Base-by-base conservation (phyloP, 2,329 filamentous ascomycete genomes). In the Penicillium sumatraense region DNA sequence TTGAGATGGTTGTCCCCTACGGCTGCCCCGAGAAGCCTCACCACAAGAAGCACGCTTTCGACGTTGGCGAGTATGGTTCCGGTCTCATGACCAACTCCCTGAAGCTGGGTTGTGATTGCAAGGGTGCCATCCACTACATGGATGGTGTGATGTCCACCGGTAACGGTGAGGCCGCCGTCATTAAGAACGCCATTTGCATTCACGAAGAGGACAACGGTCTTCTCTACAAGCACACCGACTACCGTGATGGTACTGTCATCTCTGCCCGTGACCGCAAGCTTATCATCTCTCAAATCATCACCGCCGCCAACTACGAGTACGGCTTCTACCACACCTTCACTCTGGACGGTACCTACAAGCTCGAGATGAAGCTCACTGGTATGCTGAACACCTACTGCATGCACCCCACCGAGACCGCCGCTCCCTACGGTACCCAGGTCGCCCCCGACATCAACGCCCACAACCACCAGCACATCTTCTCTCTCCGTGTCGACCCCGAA, bases 391-490 rank as follows among this genome's bases (percentile, higher is more conserved):
- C 92, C 0, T 96, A 96, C 68, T 80, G 86, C 27, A 88, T 96
- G 80, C 84, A 86, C 63, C 83, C 86, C 0, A 89, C 85, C 47
- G 91, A 96, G 74, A 89, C 93, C 57, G 87, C 89, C 2, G 80
- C 88, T 16, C 90, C 90, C 50, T 96, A 89, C 89, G 92, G 92
- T 55, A 96, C 91, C 0, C 87, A 96, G 72, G 92, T 96, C 5
- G 93, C 93, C 65, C 89, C 89, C 0, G 86, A 89, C 42, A 90
- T 96, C 69, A 95, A 95, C 67, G 92, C 92, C 1, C 92, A 96
- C 78, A 96, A 96, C 78, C 92, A 96, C 75, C 91, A 96, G 74
- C 92, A 96, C 74, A 83, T 96, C 27, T 96, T 96, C 83, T 96
- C 90, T 68, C 79, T 96, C 48, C 89, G 92, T 40, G 80, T 96